These are phyloP conservation scores for Seminavis robusta DNA, from an alignment of 108 stramenopile genomes.

Conservation along the genomic window DNA sequence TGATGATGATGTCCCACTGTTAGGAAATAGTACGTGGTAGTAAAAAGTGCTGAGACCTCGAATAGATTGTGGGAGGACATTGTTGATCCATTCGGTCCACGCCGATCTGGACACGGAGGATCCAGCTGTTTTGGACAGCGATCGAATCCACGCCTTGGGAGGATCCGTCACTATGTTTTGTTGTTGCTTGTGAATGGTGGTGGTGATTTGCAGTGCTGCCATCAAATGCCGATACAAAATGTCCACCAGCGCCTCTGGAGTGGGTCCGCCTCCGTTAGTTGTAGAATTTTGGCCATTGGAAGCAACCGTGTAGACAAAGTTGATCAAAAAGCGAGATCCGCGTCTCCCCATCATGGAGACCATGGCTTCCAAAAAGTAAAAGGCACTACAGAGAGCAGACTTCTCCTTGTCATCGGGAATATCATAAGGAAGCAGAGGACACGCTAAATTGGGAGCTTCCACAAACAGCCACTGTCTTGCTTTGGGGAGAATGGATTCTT, in stretches of 20 bases:
- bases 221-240: neutral
- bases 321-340: neutral
- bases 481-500: neutral
- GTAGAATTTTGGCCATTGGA: neutral
- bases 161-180: too few species aligned
- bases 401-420: neutral
- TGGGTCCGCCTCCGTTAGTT: neutral
- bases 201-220: neutral
- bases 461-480: neutral
- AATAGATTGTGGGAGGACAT: neutral
- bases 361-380: neutral
- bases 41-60: neutral
- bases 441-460: neutral
- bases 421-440: neutral
- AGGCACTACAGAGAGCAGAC: neutral
- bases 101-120: neutral
- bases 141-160: too few species aligned
- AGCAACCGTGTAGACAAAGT: neutral
- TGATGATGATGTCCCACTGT: neutral
- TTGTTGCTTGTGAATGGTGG: neutral
- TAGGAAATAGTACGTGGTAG: neutral
- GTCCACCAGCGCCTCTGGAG: neutral
- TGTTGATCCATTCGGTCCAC: neutral
- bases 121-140: too few species aligned
- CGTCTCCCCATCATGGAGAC: conserved; percentile 5